Conservation (phyloP, 345 rosid species). For the Citrus mangshanensis region DNA sequence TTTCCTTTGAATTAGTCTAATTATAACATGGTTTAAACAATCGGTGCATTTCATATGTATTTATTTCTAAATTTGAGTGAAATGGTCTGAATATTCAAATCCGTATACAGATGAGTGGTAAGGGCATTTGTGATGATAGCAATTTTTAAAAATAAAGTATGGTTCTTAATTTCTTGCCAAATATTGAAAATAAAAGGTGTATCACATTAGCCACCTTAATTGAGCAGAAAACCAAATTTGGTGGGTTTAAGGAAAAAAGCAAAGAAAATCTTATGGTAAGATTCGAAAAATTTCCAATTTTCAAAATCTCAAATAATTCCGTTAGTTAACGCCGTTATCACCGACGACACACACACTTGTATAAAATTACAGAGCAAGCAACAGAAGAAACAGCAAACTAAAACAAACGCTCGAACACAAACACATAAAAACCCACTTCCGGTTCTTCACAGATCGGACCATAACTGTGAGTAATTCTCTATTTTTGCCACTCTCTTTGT, state of each 20-base stretch:
- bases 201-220: constrained; percentile 1
- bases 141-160: too few species aligned
- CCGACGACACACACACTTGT: constrained; percentile 43
- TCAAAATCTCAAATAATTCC: constrained; percentile 19
- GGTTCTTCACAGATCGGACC: constrained; percentile 34
- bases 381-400: constrained; percentile 37
- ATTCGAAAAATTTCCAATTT: constrained; percentile 10
- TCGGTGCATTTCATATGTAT: too few species aligned
- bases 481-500: not conserved
- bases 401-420: not conserved
- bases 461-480: constrained; percentile 40
- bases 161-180: not conserved
- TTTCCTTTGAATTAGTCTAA: too few species aligned
- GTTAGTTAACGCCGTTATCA: constrained; percentile 58
- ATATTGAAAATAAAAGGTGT: not conserved
- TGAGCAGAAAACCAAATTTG: not conserved
- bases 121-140: too few species aligned
- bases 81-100: too few species aligned
- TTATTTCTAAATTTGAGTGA: too few species aligned
- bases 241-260: not conserved
- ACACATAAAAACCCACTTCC: constrained; percentile 5
- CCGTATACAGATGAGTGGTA: too few species aligned
- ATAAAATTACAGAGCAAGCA: constrained; percentile 21
- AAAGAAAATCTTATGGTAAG: not conserved
- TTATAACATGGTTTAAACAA: too few species aligned